These are phyloP conservation scores for Arxiozyma slooffiae DNA, from an alignment of 1,139 yeast genomes.

Conservation along the genomic window DNA sequence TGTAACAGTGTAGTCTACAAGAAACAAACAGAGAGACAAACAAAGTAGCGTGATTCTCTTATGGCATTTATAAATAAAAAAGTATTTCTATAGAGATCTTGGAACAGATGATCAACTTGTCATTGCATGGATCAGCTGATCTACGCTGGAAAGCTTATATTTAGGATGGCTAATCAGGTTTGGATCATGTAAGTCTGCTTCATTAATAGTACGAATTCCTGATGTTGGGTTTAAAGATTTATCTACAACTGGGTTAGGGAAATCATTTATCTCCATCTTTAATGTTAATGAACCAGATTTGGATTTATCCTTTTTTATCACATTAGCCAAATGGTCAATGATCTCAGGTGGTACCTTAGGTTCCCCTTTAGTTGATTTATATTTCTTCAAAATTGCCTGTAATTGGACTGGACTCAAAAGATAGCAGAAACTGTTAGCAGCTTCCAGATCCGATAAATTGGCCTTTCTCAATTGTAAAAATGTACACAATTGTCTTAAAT, in stretches of 20 bases:
- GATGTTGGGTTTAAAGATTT: not conserved
- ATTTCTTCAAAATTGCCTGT: slow-evolving; percentile 80
- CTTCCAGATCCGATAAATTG: slow-evolving; percentile 78
- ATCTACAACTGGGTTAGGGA: slow-evolving; percentile 1
- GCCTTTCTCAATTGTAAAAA: slow-evolving; percentile 81
- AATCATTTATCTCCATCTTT: slow-evolving; percentile 1
- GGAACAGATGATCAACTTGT: not conserved
- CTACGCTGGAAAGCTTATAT: not conserved
- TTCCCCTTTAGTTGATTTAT: slow-evolving; percentile 85
- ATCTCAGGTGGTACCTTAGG: slow-evolving; percentile 80
- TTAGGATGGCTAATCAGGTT: not conserved
- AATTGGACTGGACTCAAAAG: slow-evolving; percentile 85
- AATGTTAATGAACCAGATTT: slow-evolving; percentile 3
- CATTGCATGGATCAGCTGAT: not conserved
- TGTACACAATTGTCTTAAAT: slow-evolving; percentile 85
- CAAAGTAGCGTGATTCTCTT: too few relatives aligned
- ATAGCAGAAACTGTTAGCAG: slow-evolving; percentile 89
- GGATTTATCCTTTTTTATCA: slow-evolving; percentile 5
- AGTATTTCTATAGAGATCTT: not conserved
- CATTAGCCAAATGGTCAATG: slow-evolving; percentile 59
- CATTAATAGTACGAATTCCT: not conserved
- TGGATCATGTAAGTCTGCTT: not conserved
- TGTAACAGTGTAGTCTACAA: not conserved
- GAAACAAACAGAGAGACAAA: not conserved
- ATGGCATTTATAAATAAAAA: not conserved